Conservation (phyloP, 768 basidiomycete genomes). For the Dendrothele bispora region DNA sequence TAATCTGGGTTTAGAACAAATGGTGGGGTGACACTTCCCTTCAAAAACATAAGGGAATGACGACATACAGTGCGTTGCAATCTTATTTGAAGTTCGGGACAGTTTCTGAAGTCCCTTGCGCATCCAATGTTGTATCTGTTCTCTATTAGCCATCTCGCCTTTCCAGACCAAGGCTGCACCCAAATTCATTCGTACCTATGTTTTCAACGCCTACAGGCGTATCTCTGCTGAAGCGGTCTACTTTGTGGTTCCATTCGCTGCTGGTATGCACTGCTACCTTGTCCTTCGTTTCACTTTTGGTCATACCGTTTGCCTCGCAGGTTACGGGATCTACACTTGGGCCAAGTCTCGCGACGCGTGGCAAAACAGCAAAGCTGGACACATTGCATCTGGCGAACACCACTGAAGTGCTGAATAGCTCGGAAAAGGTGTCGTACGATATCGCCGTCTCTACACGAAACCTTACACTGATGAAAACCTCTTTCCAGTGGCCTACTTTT, state of each 20-base stretch:
- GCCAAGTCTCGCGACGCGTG: slow-evolving; percentile 66
- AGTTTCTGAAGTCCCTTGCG: neutral
- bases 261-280: slow-evolving; percentile 57
- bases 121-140: neutral
- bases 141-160: slow-evolving; percentile 70
- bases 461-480: too few relatives aligned
- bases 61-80: slow-evolving; percentile 75
- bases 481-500: too few relatives aligned
- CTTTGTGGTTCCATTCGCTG: slow-evolving; percentile 73
- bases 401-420: too few relatives aligned
- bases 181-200: slow-evolving; percentile 67
- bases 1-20: slow-evolving; percentile 50
- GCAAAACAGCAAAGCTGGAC: slow-evolving; percentile 82
- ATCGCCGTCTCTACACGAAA: too few relatives aligned
- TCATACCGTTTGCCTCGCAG: slow-evolving; percentile 34
- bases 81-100: too few relatives aligned
- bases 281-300: neutral
- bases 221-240: slow-evolving; percentile 73
- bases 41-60: slow-evolving; percentile 74
- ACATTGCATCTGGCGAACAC: slow-evolving; percentile 47
- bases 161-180: slow-evolving; percentile 75
- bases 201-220: slow-evolving; percentile 87
- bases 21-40: slow-evolving; percentile 88
- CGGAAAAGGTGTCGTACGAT: too few relatives aligned
- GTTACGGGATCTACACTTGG: slow-evolving; percentile 79